Evolutionary conservation across 176 grass and related monocot genomes (phyloP), one percentile per base, ranked within the genome.

Genomic region (Rhipidocladum racemiflorum): DNA sequence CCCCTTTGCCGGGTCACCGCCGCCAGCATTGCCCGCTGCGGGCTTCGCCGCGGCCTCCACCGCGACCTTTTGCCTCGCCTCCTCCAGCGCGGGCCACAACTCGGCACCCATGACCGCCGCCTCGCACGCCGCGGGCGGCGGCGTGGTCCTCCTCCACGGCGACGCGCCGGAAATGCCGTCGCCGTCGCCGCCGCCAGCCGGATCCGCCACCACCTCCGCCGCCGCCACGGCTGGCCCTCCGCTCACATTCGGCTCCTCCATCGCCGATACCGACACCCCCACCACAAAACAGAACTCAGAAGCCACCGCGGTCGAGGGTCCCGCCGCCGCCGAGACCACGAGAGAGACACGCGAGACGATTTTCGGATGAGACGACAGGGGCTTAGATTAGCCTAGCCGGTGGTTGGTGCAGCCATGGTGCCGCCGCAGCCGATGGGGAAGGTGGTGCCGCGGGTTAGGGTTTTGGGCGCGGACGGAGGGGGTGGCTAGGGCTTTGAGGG

Each of bases 31-130:
- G 80, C 66, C 74, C 15, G 23, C 46, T 18, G 38, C 61, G 2
- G 81, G 65, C 87, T 81, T 91, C 21, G 61, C 54, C 7, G 77
- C 61, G 36, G 27, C 27, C 62, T 89, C 81, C 65, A 34, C 55
- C 24, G 81, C 21, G 4, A 9, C 81, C 62, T 87, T 94, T 27
- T 86, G 76, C 66, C 84, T 84, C 11, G 87, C 60, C 65, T 91
- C 92, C 61, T 88, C 87, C n/a, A 94, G 87, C 29, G 87, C 86
- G 35, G 92, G 86, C 92, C 92, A 91, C 29, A 89, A 89, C 8
- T 89, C 81, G 36, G 84, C 86, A 43, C 89, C 92, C 92, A 91
- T 91, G 61, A 91, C 84, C 46, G 66, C 76, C 16, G 67, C 89
- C 45, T 88, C 84, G 7, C 70, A 61, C 7, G 7, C 76, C 9